These are phyloP conservation scores for Gossypium laxum DNA, from an alignment of 441 rosid genomes.

Conservation along the genomic window DNA sequence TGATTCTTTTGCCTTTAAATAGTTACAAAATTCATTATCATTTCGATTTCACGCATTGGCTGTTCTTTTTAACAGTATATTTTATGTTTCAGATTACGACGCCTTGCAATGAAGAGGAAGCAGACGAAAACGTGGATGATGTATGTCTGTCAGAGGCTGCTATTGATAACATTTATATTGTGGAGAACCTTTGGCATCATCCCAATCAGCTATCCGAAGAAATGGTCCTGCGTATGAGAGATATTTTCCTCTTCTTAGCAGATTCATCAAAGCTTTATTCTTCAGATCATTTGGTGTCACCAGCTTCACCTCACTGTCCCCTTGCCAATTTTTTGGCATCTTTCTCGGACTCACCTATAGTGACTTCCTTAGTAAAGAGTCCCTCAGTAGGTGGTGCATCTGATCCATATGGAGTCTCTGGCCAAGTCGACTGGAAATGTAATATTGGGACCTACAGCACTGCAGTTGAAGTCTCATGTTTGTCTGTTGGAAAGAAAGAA, in stretches of 20 bases:
- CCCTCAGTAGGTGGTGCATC: constrained; percentile 23
- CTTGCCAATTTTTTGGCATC: constrained; percentile 39
- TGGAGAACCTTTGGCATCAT: constrained; percentile 38
- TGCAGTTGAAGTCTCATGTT: constrained; percentile 53
- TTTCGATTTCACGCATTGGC: neutral
- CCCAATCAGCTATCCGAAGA: constrained; percentile 57
- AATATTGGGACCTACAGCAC: constrained; percentile 36
- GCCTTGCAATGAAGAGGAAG: constrained; percentile 24
- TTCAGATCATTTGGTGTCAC: constrained; percentile 27
- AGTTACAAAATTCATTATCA: neutral
- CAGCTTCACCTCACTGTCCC: constrained; percentile 38
- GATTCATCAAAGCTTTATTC: constrained; percentile 37
- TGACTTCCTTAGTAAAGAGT: constrained; percentile 25
- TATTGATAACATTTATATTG: constrained; percentile 17
- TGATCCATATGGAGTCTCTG: constrained; percentile 43
- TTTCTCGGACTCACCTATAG: constrained; percentile 30
- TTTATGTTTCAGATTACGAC: constrained; percentile 30
- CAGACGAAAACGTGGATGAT: constrained; percentile 18
- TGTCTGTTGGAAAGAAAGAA: constrained; percentile 59
- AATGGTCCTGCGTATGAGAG: constrained; percentile 64
- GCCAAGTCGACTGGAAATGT: constrained; percentile 36
- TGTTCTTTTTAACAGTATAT: constrained; percentile 4
- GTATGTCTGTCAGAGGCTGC: constrained; percentile 11
- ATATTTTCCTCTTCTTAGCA: constrained; percentile 49
- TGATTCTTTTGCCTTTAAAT: neutral